These are phyloP conservation scores for Litchi chinensis DNA, from an alignment of 345 rosid genomes.

Conservation along the genomic window DNA sequence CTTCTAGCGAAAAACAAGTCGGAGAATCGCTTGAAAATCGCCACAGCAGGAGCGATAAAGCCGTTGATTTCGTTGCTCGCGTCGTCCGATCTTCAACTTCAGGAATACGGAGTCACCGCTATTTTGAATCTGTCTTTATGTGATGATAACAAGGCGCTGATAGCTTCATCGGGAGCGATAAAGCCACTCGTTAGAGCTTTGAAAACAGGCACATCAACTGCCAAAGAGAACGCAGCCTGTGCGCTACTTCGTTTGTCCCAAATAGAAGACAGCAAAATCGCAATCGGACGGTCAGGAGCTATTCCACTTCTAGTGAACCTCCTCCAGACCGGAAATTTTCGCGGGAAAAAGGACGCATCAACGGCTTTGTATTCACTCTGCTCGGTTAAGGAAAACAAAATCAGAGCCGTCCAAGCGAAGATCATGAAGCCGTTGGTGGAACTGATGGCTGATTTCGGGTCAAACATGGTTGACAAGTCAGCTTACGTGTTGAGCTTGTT, in stretches of 20 bases:
- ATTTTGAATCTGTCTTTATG: conserved; percentile 84
- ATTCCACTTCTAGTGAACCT: conserved; percentile 69
- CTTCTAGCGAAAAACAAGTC: conserved; percentile 88
- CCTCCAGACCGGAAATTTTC: conserved; percentile 63
- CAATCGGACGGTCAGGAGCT: conserved; percentile 94
- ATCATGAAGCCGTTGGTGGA: conserved; percentile 87
- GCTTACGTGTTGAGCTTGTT: conserved; percentile 66
- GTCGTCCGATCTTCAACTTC: conserved; percentile 75
- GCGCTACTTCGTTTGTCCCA: conserved; percentile 90
- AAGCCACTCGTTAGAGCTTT: conserved; percentile 80
- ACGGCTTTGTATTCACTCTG: conserved; percentile 88
- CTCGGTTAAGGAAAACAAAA: conserved; percentile 78
- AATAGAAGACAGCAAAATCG: conserved; percentile 73
- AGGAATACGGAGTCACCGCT: conserved; percentile 95
- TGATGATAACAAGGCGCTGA: conserved; percentile 82
- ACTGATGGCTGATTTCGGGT: conserved; percentile 90
- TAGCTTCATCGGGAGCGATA: conserved; percentile 81
- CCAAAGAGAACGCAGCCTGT: conserved; percentile 92
- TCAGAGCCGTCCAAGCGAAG: conserved; percentile 75
- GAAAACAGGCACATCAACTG: conserved; percentile 70
- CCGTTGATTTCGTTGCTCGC: conserved; percentile 68
- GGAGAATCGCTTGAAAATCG: conserved; percentile 83
- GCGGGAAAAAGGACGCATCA: conserved; percentile 92
- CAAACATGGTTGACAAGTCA: conserved; percentile 98
- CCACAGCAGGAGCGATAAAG: conserved; percentile 79